Evolutionary conservation across 495 filamentous ascomycete genomes (phyloP), one percentile per base, ranked within the genome.

Genomic region (Copromyces sp.): DNA sequence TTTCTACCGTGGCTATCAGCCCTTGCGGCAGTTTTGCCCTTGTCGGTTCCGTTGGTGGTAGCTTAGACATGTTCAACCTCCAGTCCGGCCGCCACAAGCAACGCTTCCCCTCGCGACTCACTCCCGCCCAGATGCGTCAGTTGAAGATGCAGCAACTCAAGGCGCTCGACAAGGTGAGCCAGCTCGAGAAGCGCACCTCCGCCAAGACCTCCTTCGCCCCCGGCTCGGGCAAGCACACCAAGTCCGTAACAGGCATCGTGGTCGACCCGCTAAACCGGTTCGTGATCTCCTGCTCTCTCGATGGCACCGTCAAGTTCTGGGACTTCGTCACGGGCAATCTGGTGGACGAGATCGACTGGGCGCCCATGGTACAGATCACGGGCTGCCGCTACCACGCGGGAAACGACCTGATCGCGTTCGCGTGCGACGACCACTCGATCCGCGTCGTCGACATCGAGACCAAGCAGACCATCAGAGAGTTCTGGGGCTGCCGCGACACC

Each of bases 251-350:
- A 47, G 95, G 96, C 0, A 81, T 98, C 68, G 86, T 90, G 39
- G 88, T 97, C 69, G 94, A 98, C 81, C 88, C 90, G 42, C 84
- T 98, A 74, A 97, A 98, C 78, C 89, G 88, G 45, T 87, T 86
- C 29, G 86, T 98, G 68, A 89, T 95, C 40, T 97, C 93, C 71
- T 96, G 93, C 78, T 90, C 92, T 3, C 81, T 93, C 35, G 95
- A 99, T 80, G 96, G 96, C n/a, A 95, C 90, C 78, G 86, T 99
- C 74, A 98, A 98, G 85, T 98, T 99, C 80, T 99, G 95, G 95
- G 93, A 97, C 74, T 95, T 98, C 70, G 81, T 86, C 11, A 91
- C 92, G 2, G 95, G 94, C 8, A 84, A 86, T 69, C 85, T 98
- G 3, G 79, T 92, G 17, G 87, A 94, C 74, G 89, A 98, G 77